These are phyloP conservation scores for Kurtzmaniella cleridarum DNA, from an alignment of 805 yeast species.

Conservation along the genomic window DNA sequence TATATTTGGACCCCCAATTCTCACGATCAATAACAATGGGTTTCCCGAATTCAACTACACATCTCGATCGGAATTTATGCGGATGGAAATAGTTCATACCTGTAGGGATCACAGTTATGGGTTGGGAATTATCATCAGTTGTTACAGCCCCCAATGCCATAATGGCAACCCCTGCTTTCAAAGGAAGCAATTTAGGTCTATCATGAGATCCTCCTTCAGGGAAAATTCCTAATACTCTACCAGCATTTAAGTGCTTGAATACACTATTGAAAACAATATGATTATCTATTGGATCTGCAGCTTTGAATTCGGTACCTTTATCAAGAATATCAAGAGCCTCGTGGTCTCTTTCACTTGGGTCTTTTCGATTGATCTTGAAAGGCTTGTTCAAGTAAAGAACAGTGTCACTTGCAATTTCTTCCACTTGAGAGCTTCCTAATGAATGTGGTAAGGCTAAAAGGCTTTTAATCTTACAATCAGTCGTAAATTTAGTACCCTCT, in stretches of 20 bases:
- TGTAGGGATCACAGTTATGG: constrained; percentile 33
- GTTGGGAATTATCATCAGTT: constrained; percentile 16
- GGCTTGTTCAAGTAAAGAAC: constrained; percentile 20
- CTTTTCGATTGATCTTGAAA: constrained; percentile 9
- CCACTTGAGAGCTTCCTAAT: constrained; percentile 29
- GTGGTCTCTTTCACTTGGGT: constrained; percentile 8
- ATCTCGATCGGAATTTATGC: constrained; percentile 35
- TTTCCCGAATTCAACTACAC: constrained; percentile 38
- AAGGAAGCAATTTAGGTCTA: constrained; percentile 35
- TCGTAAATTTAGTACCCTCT: constrained; percentile 27
- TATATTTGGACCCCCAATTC: constrained; percentile 21
- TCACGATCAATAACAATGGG: constrained; percentile 30
- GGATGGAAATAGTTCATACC: constrained; percentile 41
- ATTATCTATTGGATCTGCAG: constrained; percentile 38
- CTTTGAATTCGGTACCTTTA: constrained; percentile 26
- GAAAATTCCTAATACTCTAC: constrained; percentile 33
- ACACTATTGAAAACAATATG: constrained; percentile 30
- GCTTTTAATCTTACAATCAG: constrained; percentile 30
- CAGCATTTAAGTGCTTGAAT: constrained; percentile 29
- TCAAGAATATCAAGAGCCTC: constrained; percentile 11
- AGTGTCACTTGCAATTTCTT: constrained; percentile 25
- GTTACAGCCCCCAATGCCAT: constrained; percentile 39
- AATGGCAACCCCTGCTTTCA: constrained; percentile 41
- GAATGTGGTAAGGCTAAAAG: constrained; percentile 32
- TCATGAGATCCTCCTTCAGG: constrained; percentile 44